Evolutionary conservation across 306 rosid species (phyloP), one percentile per base, ranked within the genome.

Genomic region (Prosopis cineraria): DNA sequence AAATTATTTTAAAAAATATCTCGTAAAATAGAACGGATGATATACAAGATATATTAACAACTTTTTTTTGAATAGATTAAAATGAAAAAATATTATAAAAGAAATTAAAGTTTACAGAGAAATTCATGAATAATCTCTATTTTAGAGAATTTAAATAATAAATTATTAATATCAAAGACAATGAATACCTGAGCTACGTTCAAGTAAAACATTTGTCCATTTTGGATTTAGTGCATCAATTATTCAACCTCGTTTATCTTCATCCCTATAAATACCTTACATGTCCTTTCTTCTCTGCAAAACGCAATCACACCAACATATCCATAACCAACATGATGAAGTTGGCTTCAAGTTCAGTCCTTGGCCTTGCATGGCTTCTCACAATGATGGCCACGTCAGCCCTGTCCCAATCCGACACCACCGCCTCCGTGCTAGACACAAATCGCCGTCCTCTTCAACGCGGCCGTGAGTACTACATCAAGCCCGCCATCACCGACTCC

Each of bases 401-500:
- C 39, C 0, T 60, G 14, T 78, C 89, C 24, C 85, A 82, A 78
- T 73, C 78, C 5, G 19, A 60, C 1, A 75, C 34, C 2, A 22
- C 34, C 4, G 34, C 73, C 7, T 52, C 83, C 1, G 90, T 87
- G 11, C 83, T 84, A 1, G 96, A 90, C 86, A 87, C 81, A 2
- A 29, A 78, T 10, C 89, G 89, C 0, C 31, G 60, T 7, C 82
- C 96, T 27, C 80, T 91, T 13, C 45, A 74, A 8, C 48, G 72
- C 10, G 88, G 83, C 0, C 81, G 55, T 20, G 78, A 85, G 0
- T 91, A 91, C 85, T 87, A 82, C 87, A 85, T 91, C 62, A 85
- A 73, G 27, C 93, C 93, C 0, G 91, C 89, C 4, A 87, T 85
- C 52, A 87, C 93, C 4, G 93, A 87, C 16, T 75, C 0, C 20